Conservation (phyloP, 306 rosid species). For the Comarum palustre region DNA sequence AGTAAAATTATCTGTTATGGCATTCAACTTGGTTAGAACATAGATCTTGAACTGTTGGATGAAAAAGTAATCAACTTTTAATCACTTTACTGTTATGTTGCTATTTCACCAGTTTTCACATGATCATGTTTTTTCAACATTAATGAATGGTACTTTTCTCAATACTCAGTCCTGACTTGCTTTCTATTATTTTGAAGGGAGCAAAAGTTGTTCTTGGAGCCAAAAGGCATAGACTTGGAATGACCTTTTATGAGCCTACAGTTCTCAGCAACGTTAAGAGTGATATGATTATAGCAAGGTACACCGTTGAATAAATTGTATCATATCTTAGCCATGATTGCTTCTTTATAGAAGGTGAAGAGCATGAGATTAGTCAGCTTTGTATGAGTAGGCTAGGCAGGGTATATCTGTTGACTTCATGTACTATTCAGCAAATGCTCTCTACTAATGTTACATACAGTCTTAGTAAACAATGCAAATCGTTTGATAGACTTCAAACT, state of each 20-base stretch:
- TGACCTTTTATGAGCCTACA: slow-evolving; percentile 86
- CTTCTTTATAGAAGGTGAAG: too few species aligned
- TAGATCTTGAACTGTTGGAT: background rate
- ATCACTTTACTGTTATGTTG: background rate
- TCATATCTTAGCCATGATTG: background rate
- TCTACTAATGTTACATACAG: too few species aligned
- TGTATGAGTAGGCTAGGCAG: too few species aligned
- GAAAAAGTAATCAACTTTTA: background rate
- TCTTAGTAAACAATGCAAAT: too few species aligned
- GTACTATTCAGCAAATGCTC: too few species aligned
- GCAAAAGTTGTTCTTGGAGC: slow-evolving; percentile 86
- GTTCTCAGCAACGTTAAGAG: slow-evolving; percentile 60
- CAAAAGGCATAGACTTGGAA: slow-evolving; percentile 88
- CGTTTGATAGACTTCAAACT: too few species aligned
- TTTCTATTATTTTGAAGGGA: slow-evolving; percentile 54
- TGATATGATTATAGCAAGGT: slow-evolving; percentile 86
- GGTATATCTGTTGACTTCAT: too few species aligned
- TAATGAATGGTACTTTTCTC: background rate
- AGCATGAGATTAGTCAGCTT: too few species aligned
- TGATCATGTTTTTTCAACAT: background rate
- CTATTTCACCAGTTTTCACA: background rate
- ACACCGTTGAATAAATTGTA: slow-evolving; percentile 1
- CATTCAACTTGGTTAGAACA: background rate
- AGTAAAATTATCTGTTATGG: background rate
- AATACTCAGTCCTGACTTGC: background rate